Conservation (phyloP, 805 yeast species). For the Candida easanensis region DNA sequence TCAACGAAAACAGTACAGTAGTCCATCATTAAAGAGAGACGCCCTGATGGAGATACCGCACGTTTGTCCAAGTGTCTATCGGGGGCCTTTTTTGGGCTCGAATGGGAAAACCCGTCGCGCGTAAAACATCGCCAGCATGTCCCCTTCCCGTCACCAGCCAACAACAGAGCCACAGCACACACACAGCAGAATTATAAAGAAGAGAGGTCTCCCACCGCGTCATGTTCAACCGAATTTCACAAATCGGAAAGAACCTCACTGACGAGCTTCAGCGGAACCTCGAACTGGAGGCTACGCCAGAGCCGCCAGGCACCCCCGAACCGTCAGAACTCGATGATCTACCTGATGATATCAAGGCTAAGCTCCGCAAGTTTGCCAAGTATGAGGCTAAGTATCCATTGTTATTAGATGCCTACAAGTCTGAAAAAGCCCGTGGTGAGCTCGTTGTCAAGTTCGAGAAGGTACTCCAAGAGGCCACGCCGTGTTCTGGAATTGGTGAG, state of each 20-base stretch:
- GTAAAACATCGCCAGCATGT: background rate
- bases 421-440: slow-evolving; percentile 66
- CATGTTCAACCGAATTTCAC: slow-evolving; percentile 2
- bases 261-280: slow-evolving; percentile 56
- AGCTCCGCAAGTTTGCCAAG: slow-evolving; percentile 71
- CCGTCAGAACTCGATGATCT: slow-evolving; percentile 27
- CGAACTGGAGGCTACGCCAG: slow-evolving; percentile 20
- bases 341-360: slow-evolving; percentile 56
- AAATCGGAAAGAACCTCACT: background rate
- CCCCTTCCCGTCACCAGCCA: background rate
- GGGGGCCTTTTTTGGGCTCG: too few relatives aligned
- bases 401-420: slow-evolving; percentile 78
- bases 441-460: slow-evolving; percentile 63
- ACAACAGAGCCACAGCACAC: background rate
- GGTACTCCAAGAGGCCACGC: slow-evolving; percentile 75
- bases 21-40: background rate
- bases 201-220: background rate
- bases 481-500: slow-evolving; percentile 72
- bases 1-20: slow-evolving; percentile 15
- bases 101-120: background rate
- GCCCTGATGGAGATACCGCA: too few relatives aligned
- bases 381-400: slow-evolving; percentile 91
- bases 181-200: background rate
- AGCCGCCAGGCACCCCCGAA: slow-evolving; percentile 6
- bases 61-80: too few relatives aligned